These are phyloP conservation scores for Penicillium olsonii DNA, from an alignment of 2,329 filamentous ascomycete species.

Conservation along the genomic window DNA sequence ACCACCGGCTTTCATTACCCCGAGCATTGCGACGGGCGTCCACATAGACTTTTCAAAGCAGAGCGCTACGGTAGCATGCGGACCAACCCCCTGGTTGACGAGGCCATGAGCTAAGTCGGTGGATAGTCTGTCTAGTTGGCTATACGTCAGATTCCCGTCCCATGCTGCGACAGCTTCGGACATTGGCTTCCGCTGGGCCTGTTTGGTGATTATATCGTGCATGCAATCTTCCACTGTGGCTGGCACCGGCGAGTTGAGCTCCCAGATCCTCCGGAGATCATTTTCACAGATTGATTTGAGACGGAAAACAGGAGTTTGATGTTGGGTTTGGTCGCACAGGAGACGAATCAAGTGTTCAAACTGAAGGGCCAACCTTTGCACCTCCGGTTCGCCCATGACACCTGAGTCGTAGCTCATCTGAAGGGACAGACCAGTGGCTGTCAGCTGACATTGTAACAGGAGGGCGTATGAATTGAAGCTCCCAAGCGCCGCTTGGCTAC, in stretches of 20 bases:
- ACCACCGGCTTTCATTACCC: conserved; percentile 8
- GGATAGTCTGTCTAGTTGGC: conserved; percentile 1
- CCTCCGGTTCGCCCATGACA: neutral
- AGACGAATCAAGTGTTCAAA: neutral
- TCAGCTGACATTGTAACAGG: neutral
- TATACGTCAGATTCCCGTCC: conserved; percentile 10
- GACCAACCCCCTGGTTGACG: neutral
- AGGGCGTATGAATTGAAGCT: neutral
- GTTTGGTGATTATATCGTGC: neutral
- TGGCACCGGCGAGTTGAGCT: too few species aligned
- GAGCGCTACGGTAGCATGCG: neutral
- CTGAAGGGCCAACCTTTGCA: neutral
- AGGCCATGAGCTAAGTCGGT: conserved; percentile 2
- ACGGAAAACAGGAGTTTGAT: neutral
- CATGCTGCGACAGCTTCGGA: neutral
- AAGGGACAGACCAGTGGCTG: neutral
- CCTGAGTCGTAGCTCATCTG: neutral
- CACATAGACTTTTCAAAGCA: conserved; percentile 9
- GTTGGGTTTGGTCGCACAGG: neutral
- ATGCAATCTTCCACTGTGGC: neutral
- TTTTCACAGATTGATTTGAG: neutral
- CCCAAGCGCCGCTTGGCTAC: neutral
- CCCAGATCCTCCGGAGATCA: neutral
- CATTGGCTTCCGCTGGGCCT: conserved; percentile 3
- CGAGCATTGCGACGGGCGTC: conserved; percentile 5